Evolutionary conservation across 225 moss, liverwort and hornwort species (phyloP).

Genomic region (Asterella californica): DNA sequence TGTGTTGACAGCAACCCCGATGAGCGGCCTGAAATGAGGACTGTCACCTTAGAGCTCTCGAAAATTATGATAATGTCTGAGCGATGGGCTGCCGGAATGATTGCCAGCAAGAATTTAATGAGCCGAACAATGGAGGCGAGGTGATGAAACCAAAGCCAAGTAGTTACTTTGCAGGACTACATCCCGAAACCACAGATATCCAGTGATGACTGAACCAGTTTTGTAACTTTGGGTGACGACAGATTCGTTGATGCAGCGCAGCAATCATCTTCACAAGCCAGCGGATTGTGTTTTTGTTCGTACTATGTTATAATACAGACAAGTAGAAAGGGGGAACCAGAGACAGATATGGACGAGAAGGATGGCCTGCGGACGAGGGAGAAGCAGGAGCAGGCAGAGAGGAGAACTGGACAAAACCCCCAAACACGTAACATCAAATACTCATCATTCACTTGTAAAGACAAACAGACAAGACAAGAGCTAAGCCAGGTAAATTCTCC

Average conservation of each 20-base stretch:
- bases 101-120: constrained; percentile 59
- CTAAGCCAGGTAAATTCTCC: not conserved
- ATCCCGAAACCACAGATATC: not conserved
- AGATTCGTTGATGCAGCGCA: not conserved
- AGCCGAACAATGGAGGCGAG: constrained; percentile 79
- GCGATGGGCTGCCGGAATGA: constrained; percentile 67
- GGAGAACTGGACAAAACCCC: not conserved
- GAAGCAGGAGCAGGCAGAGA: constrained; percentile 2
- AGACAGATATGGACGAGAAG: not conserved
- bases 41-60: constrained; percentile 51
- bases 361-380: not conserved
- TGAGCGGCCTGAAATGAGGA: constrained; percentile 69
- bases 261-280: not conserved
- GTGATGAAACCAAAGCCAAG: constrained; percentile 26
- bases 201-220: constrained; percentile 18
- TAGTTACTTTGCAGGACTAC: not conserved
- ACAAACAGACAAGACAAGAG: constrained; percentile 9
- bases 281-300: constrained; percentile 11
- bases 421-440: not conserved
- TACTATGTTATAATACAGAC: not conserved
- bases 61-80: constrained; percentile 59
- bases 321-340: constrained; percentile 8
- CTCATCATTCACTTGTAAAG: constrained; percentile 8
- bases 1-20: constrained; percentile 63
- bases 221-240: constrained; percentile 7